Percentiles rank a stretch among this genome's conserved stretches.
These are phyloP conservation scores for Aspergillus fumigatus DNA, from an alignment of 2,329 filamentous ascomycete species.

Conservation along the genomic window DNA sequence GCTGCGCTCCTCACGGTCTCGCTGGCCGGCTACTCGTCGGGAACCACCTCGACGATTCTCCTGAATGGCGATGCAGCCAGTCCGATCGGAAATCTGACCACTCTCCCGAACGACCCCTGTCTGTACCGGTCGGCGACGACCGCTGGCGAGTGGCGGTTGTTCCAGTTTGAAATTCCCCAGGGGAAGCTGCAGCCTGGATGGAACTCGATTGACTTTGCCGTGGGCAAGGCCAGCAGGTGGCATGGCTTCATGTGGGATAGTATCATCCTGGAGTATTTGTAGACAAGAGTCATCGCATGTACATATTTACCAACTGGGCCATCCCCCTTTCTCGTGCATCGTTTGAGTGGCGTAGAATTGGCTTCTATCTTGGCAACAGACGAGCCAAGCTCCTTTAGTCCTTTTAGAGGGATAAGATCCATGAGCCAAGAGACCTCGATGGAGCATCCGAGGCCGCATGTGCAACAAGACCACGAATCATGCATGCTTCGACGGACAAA, in stretches of 20 bases:
- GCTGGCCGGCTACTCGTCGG: constrained; percentile 44
- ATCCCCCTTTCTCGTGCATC: no score
- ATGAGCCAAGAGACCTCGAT: not conserved
- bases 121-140: constrained; percentile 46
- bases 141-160: constrained; percentile 46
- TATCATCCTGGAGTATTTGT: constrained; percentile 31
- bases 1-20: constrained; percentile 40
- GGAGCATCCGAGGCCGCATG: no score
- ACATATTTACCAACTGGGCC: no score
- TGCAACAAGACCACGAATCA: no score
- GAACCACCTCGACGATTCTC: constrained; percentile 38
- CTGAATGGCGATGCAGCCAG: constrained; percentile 40
- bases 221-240: constrained; percentile 34
- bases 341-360: not conserved
- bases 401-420: not conserved
- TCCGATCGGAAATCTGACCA: constrained; percentile 33
- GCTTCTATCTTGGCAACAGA: not conserved
- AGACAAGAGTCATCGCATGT: not conserved
- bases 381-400: no score
- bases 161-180: constrained; percentile 36
- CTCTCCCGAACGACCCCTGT: constrained; percentile 42
- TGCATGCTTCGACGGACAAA: not conserved
- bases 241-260: constrained; percentile 43
- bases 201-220: constrained; percentile 36
- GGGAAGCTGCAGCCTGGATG: constrained; percentile 26